Base-by-base conservation (phyloP, 148 eudicot species). In the Rhododendron kiyosumense region DNA sequence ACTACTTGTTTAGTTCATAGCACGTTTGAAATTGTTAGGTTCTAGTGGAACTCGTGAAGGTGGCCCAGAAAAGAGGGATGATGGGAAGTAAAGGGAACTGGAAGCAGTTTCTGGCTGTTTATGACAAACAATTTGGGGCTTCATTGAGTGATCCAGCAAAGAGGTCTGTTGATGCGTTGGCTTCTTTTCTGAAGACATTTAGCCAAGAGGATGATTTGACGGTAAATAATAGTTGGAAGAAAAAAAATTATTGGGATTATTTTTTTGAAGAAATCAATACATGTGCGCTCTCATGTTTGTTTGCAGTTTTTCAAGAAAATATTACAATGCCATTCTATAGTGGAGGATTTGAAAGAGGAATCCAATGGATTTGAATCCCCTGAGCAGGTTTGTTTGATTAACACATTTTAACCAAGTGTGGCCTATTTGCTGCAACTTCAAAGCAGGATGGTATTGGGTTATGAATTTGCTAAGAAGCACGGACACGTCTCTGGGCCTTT, bases 141-240 rank as follows among this genome's bases (percentile, higher is more conserved):
- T 91, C 94, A 82, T 61, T 93, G 93, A 94, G 98, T 84, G 99
- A 97, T 83, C 99, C 99, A 1, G 78, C 94, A 36, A 91, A 81
- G 82, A 93, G 96, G 89, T 76, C 92, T 34, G 67, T 88, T 65
- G 94, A 92, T 9, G 85, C 57, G 0, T 85, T 97, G 85, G 89
- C 87, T 76, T 92, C 94, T 77, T 97, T 97, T 88, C 87, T 97
- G 9, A 90, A 89, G 71, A 91, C 98, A 6, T 94, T 97, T 78
- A 92, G 86, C 81, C 88, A 89, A 65, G 92, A 88, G 65, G 93
- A 87, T 84, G 96, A 94, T 87, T 48, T 94, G 32, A 89, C 91
- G 92, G 99, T 95, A 89, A 84, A 7, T 36, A 48, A 61, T 14
- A 59, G 41, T 32, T 18, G 18, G 18, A 48, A 15, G 34, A 59